Evolutionary conservation across 2,329 filamentous ascomycete species (phyloP), one percentile per base, ranked within the genome.

Genomic region (Ophiocordyceps sinensis): DNA sequence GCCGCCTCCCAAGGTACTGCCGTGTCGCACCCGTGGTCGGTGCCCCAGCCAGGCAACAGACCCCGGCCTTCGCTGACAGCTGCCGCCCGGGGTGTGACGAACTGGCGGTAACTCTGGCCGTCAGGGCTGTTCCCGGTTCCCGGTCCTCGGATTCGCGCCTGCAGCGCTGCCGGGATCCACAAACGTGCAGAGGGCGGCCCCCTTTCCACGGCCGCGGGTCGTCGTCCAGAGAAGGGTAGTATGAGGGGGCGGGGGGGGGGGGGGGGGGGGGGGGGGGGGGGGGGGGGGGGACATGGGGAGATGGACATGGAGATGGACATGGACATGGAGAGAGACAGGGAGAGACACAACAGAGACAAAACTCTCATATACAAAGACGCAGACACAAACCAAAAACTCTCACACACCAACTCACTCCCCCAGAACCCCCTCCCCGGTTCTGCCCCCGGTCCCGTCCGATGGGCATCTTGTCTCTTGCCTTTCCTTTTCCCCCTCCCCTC

Each of bases 61-160:
- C 38, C 17, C 15, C 19, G 21, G 29, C n/a, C 7, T 21, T 32
- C 28, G 15, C 10, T 40, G 38, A 26, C 38, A 35, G 8, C 38
- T 36, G 13, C 35, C 17, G 36, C n/a, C n/a, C n/a, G 39, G 31
- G 31, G 31, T 35, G 39, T 36, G 23, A 40, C 31, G 31, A 36
- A 30, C 38, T 7, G 32, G 39, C 21, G 26, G 23, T 28, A 36
- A 17, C 14, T 34, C 15, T 34, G 15, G 8, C 32, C 32, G 32
- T 34, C 32, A 34, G 32, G 26, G 23, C 32, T 15, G 15, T 36
- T 28, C 39, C 39, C 39, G 29, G 39, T 40, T 23, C 39, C 39
- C 15, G 39, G 39, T 36, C 39, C 39, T 26, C 35, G 39, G 39
- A 40, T 36, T 23, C 15, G 39, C 29, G 38, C 38, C 21, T 28